Conservation (phyloP, 2,329 filamentous ascomycete genomes). For the Apiospora koreana region DNA sequence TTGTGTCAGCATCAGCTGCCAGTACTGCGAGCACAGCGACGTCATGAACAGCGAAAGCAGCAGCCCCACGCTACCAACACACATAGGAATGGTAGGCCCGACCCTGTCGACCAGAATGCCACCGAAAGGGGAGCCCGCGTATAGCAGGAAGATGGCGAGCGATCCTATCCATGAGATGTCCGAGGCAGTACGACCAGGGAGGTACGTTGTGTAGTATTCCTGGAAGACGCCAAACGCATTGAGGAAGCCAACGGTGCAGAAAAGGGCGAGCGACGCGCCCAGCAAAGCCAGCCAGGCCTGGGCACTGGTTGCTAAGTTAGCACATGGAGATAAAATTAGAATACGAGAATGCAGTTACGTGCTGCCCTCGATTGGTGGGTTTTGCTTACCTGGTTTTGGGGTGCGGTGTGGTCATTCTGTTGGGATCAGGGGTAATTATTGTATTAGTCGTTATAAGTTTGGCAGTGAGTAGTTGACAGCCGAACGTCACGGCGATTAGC, state of each 20-base stretch:
- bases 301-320: neutral
- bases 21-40: slow-evolving; percentile 47
- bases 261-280: slow-evolving; percentile 45
- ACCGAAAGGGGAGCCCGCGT: slow-evolving; percentile 50
- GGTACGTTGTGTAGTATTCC: slow-evolving; percentile 49
- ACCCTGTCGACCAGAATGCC: slow-evolving; percentile 56
- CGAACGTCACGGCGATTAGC: neutral
- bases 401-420: neutral
- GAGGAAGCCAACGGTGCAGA: slow-evolving; percentile 50
- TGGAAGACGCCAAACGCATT: slow-evolving; percentile 56
- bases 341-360: too few relatives aligned
- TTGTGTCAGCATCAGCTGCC: slow-evolving; percentile 54
- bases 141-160: slow-evolving; percentile 52
- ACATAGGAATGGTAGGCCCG: slow-evolving; percentile 33
- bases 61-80: slow-evolving; percentile 39
- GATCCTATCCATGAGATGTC: slow-evolving; percentile 55
- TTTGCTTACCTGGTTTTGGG: neutral
- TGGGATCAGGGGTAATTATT: neutral
- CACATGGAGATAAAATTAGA: too few relatives aligned
- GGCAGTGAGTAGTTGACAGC: neutral
- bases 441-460: neutral
- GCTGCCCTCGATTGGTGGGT: too few relatives aligned
- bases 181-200: slow-evolving; percentile 30
- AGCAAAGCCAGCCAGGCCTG: slow-evolving; percentile 46
- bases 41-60: slow-evolving; percentile 45